A percentile compares a stretch with the other conserved stretches of the same genome.
Conservation (phyloP, 805 yeast genomes). For the Candida mattraensis region DNA sequence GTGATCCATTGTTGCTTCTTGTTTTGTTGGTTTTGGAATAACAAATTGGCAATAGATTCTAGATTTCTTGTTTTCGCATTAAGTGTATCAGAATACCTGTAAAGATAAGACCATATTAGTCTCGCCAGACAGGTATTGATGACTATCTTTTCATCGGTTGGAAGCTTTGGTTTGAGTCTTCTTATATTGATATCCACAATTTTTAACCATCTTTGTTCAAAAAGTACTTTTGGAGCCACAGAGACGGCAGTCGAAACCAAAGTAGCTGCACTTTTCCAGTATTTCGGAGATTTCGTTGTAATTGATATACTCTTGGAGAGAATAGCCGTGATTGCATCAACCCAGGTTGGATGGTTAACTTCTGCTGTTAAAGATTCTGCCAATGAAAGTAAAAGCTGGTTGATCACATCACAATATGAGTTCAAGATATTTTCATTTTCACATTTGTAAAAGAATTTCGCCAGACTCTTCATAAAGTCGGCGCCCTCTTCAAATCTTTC, state of each 20-base stretch:
- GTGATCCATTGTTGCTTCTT: conserved; percentile 78
- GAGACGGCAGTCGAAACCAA: conserved; percentile 72
- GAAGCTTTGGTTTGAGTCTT: conserved; percentile 61
- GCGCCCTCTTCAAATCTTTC: conserved; percentile 93
- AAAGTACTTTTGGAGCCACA: conserved; percentile 77
- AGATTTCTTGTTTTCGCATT: conserved; percentile 83
- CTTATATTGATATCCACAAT: conserved; percentile 62
- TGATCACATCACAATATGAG: conserved; percentile 84
- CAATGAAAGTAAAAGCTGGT: conserved; percentile 72
- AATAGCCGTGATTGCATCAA: conserved; percentile 68
- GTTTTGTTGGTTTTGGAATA: conserved; percentile 45
- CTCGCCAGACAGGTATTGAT: conserved; percentile 68
- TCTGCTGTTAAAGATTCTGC: conserved; percentile 91
- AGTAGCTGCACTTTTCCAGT: conserved; percentile 69
- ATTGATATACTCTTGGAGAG: conserved; percentile 47
- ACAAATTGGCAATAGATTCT: conserved; percentile 59
- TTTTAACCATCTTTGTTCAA: conserved; percentile 68
- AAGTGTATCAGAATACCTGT: conserved; percentile 82
- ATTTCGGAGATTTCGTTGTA: conserved; percentile 42
- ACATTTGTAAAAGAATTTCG: conserved; percentile 74
- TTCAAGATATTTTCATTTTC: conserved; percentile 62
- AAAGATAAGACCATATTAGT: conserved; percentile 85
- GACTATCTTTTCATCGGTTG: conserved; percentile 49
- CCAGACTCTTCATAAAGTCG: conserved; percentile 80
- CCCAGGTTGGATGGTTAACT: conserved; percentile 95